phyloP scores from a whole-genome alignment of 805 yeast species.

The Starmera pachycereana region DNA sequence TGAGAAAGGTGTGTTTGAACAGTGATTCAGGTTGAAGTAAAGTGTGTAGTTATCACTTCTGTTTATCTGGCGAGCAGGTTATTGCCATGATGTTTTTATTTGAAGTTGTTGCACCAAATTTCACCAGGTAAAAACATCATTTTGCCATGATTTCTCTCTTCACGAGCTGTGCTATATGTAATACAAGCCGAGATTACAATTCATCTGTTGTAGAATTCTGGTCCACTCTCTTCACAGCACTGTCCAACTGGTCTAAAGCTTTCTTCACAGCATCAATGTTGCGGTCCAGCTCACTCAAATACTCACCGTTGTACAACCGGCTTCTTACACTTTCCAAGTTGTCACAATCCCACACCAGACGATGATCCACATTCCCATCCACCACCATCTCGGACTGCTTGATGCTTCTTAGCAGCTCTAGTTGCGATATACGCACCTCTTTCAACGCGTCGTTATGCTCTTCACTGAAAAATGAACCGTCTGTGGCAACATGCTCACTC shows the following conservation, averaged over 20 bases:
- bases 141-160: neutral
- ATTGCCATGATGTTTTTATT: too few species aligned
- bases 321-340: constrained; percentile 23
- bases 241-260: constrained; percentile 42
- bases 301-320: constrained; percentile 34
- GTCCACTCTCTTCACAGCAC: constrained; percentile 37
- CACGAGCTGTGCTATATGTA: neutral
- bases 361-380: constrained; percentile 6
- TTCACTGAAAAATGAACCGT: constrained; percentile 22
- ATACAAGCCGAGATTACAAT: constrained; percentile 15
- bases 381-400: constrained; percentile 14
- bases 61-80: too few species aligned
- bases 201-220: constrained; percentile 27
- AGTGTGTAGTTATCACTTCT: too few species aligned
- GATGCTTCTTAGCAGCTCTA: constrained; percentile 27
- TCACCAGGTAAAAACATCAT: too few species aligned
- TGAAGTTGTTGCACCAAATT: too few species aligned
- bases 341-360: constrained; percentile 11
- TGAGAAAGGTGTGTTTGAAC: too few species aligned
- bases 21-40: too few species aligned
- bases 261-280: constrained; percentile 39
- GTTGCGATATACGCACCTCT: constrained; percentile 48
- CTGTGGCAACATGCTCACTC: constrained; percentile 9
- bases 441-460: constrained; percentile 40
- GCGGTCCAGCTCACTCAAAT: constrained; percentile 39